Percentiles rank a stretch among this genome's conserved stretches.
Evolutionary conservation across 1,139 yeast species (phyloP).

Genomic region (Magnusiomyces magnusii): DNA sequence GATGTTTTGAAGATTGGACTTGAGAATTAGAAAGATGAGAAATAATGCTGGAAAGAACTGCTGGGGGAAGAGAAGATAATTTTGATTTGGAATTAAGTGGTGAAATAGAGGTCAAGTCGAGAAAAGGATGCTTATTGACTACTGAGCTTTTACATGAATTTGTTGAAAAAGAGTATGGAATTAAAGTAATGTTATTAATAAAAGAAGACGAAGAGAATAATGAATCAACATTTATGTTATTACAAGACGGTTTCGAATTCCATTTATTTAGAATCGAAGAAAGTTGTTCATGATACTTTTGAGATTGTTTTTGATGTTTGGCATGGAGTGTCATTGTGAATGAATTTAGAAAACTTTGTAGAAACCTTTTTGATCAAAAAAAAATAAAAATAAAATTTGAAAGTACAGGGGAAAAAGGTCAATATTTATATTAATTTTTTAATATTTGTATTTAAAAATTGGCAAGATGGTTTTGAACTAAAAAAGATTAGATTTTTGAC

Average conservation of each 20-base stretch:
- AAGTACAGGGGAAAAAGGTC: background rate
- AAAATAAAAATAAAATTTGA: no score
- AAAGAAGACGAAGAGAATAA: background rate
- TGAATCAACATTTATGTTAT: background rate
- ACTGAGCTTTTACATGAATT: background rate
- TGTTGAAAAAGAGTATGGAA: background rate
- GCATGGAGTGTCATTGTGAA: background rate
- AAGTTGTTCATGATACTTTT: background rate
- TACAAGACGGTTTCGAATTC: background rate
- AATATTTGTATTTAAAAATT: no score
- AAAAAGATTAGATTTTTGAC: background rate
- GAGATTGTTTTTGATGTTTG: background rate
- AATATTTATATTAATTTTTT: background rate
- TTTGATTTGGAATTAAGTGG: background rate
- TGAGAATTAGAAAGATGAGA: background rate
- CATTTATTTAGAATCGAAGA: background rate
- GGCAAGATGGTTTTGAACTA: no score
- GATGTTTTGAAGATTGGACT: background rate
- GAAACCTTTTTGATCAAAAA: no score
- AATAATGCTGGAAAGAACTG: background rate
- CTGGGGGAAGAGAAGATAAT: background rate
- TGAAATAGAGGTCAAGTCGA: background rate
- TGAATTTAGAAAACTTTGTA: no score
- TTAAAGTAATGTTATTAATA: background rate
- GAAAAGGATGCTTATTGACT: background rate